Conservation (phyloP, 2,329 filamentous ascomycete species). For the Sclerotinia subarctica region DNA sequence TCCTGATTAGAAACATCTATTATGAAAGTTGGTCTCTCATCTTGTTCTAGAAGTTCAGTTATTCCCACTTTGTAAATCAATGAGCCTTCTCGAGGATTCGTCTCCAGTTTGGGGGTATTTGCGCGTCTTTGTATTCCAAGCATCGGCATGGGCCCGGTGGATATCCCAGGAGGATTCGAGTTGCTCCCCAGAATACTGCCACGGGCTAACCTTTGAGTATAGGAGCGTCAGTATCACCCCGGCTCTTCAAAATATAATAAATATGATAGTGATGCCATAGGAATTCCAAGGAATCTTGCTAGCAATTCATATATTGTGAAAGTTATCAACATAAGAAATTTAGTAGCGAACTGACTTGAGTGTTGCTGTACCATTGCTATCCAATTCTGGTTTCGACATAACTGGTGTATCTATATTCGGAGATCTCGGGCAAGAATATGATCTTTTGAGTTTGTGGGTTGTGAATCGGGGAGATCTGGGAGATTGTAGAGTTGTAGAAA, state of each 20-base stretch:
- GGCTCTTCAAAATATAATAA: neutral
- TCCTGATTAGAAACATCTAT: conserved; percentile 61
- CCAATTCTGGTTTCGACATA: conserved; percentile 20
- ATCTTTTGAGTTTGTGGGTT: conserved; percentile 44
- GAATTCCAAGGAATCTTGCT: no score
- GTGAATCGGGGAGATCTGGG: conserved; percentile 53
- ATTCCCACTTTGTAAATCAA: conserved; percentile 64
- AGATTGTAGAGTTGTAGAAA: conserved; percentile 9
- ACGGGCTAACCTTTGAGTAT: conserved; percentile 6
- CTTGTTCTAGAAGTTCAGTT: conserved; percentile 70
- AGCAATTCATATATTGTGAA: neutral
- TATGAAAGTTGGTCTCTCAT: conserved; percentile 73
- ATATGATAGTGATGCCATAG: neutral
- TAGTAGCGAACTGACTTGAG: conserved; percentile 50
- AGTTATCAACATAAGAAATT: neutral
- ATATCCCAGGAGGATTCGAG: conserved; percentile 45
- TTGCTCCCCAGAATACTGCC: conserved; percentile 44
- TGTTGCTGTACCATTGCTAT: conserved; percentile 46
- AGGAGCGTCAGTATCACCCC: neutral
- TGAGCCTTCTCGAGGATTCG: conserved; percentile 47
- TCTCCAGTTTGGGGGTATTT: neutral
- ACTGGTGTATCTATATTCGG: conserved; percentile 24
- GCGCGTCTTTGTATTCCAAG: neutral
- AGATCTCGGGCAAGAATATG: conserved; percentile 44
- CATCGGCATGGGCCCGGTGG: neutral